Conservation (phyloP, 345 rosid species). For the Corchorus capsularis region DNA sequence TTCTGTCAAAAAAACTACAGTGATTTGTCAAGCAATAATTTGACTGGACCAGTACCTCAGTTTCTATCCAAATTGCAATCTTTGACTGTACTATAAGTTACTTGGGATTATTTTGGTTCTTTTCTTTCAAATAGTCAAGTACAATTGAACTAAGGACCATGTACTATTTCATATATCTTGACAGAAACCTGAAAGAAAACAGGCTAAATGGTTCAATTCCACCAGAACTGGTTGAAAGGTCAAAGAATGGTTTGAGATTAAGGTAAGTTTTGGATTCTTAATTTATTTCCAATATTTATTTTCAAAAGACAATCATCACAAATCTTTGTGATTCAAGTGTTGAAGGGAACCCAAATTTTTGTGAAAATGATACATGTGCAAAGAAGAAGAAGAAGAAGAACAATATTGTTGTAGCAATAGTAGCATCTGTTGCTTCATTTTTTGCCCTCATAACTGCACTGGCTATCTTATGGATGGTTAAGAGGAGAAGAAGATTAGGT, state of each 20-base stretch:
- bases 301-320: neutral
- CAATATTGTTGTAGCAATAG: conserved; percentile 14
- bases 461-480: conserved; percentile 20
- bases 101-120: conserved; percentile 16
- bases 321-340: conserved; percentile 20
- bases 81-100: conserved; percentile 47
- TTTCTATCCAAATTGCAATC: conserved; percentile 33
- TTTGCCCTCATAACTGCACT: too few species aligned
- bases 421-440: too few species aligned
- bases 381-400: conserved; percentile 10
- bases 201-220: conserved; percentile 25
- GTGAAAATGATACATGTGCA: conserved; percentile 14
- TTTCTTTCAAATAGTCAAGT: too few species aligned
- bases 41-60: conserved; percentile 50
- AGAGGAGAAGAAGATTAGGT: conserved; percentile 29
- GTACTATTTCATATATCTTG: too few species aligned
- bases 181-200: conserved; percentile 21
- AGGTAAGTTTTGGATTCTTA: neutral
- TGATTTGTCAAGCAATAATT: conserved; percentile 47
- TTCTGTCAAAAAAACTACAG: conserved; percentile 14
- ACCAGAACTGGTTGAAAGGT: conserved; percentile 7
- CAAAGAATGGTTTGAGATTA: conserved; percentile 7
- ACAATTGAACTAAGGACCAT: too few species aligned
- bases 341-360: conserved; percentile 23
- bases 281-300: neutral